Evolutionary conservation across 176 grass and related monocot species (phyloP), one percentile per base, ranked within the genome.

Genomic region (Avena atlantica): DNA sequence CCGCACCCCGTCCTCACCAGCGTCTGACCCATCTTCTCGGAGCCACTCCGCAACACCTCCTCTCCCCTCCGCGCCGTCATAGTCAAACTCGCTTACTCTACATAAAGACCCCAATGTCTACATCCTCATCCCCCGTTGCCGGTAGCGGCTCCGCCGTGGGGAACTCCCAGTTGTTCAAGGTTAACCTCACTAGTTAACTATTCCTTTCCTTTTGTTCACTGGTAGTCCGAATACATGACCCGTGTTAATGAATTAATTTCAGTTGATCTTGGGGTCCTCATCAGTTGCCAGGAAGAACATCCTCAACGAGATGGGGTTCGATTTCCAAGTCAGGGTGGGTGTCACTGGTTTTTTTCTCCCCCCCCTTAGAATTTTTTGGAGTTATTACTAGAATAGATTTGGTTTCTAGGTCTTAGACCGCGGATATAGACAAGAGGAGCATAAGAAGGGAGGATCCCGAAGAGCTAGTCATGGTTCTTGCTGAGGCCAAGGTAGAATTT

Each of bases 371-470:
- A 34, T 4, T 36, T 37, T 6, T 68, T 70, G 15, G 37, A 56
- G 29, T 20, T 78, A 47, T 74, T 49, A 10, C 52, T 55, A 66
- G 25, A 34, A 12, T 20, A 8, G 6, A 44, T 21, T 55, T 7
- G 24, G 14, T 29, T 64, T 40, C 7, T 40, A 89, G 51, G 81
- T 64, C 31, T 67, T 64, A 98, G 93, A 95, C 96, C n/a, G 92
- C 96, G 77, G 92, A 95, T 21, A 98, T 98, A 42, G 93, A 98
- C 70, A 93, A 98, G 90, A 95, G 93, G 87, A 88, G 90, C 86
- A 98, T 98, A 76, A 81, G 96, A 82, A 91, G 89, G 68, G 92
- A 92, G 52, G 88, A 92, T 61, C 93, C 96, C 0, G 96, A 98
- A 11, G 96, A 98, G 24, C 83, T 98, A 63, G 96, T 98, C 2